Evolutionary conservation across 805 yeast genomes (phyloP).

Genomic region (Wickerhamomyces kurtzmanii): DNA sequence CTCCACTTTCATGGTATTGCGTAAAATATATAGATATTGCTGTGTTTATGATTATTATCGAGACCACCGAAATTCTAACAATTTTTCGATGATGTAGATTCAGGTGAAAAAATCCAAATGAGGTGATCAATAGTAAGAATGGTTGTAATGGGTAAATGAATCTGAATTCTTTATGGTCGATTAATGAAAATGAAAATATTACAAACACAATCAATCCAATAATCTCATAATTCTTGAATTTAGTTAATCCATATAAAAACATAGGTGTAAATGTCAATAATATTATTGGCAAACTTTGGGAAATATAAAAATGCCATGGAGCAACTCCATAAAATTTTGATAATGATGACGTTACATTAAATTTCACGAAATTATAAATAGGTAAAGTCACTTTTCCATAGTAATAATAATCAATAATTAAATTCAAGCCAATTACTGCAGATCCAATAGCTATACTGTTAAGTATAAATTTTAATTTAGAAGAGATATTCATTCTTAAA

Average conservation of each 20-base stretch:
- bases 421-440: conserved; percentile 25
- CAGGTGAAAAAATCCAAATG: conserved; percentile 21
- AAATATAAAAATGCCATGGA: conserved; percentile 75
- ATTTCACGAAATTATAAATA: conserved; percentile 56
- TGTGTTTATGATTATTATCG: conserved; percentile 25
- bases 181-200: conserved; percentile 45
- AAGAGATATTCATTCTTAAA: conserved; percentile 3
- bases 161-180: conserved; percentile 85
- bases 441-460: conserved; percentile 14
- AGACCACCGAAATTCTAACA: conserved; percentile 9
- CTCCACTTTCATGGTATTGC: conserved; percentile 80
- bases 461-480: conserved; percentile 8
- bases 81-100: conserved; percentile 9
- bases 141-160: conserved; percentile 86
- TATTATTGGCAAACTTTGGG: conserved; percentile 76
- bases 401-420: conserved; percentile 45
- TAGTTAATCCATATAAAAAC: conserved; percentile 32
- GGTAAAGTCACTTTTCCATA: conserved; percentile 56
- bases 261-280: conserved; percentile 60
- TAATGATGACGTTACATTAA: conserved; percentile 65
- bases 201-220: conserved; percentile 31
- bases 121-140: conserved; percentile 41
- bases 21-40: conserved; percentile 42
- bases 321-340: conserved; percentile 80
- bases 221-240: conserved; percentile 13